phyloP scores from a whole-genome alignment of 371 early-diverging fungal genomes.

The Mortierella sp. region DNA sequence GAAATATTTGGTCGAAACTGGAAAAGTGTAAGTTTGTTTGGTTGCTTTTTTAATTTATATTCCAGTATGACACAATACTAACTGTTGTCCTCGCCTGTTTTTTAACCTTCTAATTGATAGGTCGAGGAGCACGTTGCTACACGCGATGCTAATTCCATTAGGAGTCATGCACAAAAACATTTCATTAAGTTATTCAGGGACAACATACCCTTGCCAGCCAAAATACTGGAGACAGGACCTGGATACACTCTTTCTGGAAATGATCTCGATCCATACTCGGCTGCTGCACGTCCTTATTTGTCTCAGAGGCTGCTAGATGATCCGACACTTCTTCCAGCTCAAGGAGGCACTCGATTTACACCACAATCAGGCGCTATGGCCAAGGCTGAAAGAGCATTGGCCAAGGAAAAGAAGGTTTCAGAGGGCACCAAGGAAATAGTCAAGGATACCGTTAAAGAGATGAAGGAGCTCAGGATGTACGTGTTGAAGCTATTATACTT shows the following conservation, averaged over 20 bases:
- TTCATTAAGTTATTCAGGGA: conserved; percentile 91
- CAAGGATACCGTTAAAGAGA: conserved; percentile 44
- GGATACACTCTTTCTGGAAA: conserved; percentile 92
- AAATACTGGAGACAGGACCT: conserved; percentile 81
- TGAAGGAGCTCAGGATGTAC: conserved; percentile 48
- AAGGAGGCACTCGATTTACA: conserved; percentile 45
- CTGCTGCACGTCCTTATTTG: conserved; percentile 88
- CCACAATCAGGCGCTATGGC: conserved; percentile 24
- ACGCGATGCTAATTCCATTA: conserved; percentile 84
- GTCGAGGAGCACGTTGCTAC: conserved; percentile 80
- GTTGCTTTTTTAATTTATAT: not conserved
- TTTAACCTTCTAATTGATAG: conserved; percentile 47
- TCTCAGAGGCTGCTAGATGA: conserved; percentile 49
- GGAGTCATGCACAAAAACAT: conserved; percentile 93
- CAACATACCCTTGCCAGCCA: conserved; percentile 81
- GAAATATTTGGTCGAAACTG: conserved; percentile 88
- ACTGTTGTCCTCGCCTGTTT: not conserved
- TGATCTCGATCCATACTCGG: conserved; percentile 87
- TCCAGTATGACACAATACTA: not conserved
- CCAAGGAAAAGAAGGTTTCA: conserved; percentile 27
- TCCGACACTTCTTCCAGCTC: conserved; percentile 32
- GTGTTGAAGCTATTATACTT: not conserved
- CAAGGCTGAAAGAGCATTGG: conserved; percentile 35
- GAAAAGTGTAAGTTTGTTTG: conserved; percentile 66
- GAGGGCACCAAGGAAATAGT: conserved; percentile 24